Conservation (phyloP, 1,284 basidiomycete species). For the Ceratobasidium sp. region DNA sequence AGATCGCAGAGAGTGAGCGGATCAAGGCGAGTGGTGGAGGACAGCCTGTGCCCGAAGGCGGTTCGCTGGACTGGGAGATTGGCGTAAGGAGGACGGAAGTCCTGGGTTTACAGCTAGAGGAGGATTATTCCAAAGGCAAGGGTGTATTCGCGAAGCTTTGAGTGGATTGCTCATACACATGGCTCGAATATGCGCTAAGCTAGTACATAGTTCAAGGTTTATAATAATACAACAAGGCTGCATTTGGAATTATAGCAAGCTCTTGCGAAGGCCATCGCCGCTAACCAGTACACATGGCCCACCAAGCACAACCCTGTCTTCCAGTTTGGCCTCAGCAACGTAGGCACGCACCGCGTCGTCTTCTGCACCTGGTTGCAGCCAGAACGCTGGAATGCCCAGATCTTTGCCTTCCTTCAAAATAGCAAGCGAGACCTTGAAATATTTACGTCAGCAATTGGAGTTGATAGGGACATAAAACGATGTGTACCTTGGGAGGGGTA, state of each 20-base stretch:
- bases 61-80: conserved; percentile 5
- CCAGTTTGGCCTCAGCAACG: conserved; percentile 61
- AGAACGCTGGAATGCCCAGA: conserved; percentile 68
- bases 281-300: conserved; percentile 76
- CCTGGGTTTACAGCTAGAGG: conserved; percentile 14
- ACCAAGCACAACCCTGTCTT: conserved; percentile 70
- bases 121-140: conserved; percentile 14
- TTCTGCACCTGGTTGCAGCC: conserved; percentile 87
- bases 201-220: not conserved
- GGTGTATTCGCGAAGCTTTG: conserved; percentile 11
- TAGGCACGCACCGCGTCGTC: conserved; percentile 61
- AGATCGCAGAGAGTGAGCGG: conserved; percentile 14
- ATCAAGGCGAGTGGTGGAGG: conserved; percentile 3
- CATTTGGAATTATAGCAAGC: not conserved
- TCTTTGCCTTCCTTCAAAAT: conserved; percentile 69
- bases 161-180: not conserved
- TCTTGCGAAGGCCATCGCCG: conserved; percentile 60
- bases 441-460: not conserved
- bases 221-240: not conserved
- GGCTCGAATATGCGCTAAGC: too few species aligned
- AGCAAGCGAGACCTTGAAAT: conserved; percentile 66
- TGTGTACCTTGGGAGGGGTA: conserved; percentile 70
- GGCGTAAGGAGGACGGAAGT: conserved; percentile 23
- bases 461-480: conserved; percentile 45
- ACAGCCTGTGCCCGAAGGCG: not conserved